Percentiles rank a stretch among this genome's conserved stretches.
phyloP scores from a whole-genome alignment of 1,139 yeast species.

The Yamadazyma kanchanaburiensis region DNA sequence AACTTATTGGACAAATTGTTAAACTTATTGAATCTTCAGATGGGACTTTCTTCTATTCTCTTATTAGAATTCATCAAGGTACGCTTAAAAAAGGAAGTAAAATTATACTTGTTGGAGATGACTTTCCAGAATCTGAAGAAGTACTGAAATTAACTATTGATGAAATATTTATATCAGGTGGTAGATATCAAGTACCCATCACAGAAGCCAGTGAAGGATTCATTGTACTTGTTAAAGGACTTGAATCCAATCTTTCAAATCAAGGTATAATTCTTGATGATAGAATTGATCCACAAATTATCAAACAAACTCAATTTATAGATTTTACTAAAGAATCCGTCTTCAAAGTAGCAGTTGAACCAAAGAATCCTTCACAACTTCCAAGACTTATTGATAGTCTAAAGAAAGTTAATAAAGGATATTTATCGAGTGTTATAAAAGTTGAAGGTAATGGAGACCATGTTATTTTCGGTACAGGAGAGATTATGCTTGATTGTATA shows the following conservation, averaged over 20 bases:
- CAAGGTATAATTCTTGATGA: slow-evolving; percentile 26
- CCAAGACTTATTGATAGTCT: slow-evolving; percentile 72
- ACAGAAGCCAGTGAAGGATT: slow-evolving; percentile 59
- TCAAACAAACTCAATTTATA: not conserved
- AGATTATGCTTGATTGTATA: slow-evolving; percentile 79
- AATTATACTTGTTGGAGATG: slow-evolving; percentile 59
- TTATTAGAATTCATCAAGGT: slow-evolving; percentile 66
- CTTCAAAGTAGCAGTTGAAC: slow-evolving; percentile 81
- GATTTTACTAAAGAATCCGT: slow-evolving; percentile 53
- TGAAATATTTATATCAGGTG: slow-evolving; percentile 61
- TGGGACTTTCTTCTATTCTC: slow-evolving; percentile 44
- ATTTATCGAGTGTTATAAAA: slow-evolving; percentile 60
- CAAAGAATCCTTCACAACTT: slow-evolving; percentile 72
- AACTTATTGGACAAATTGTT: slow-evolving; percentile 50
- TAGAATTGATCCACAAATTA: slow-evolving; percentile 18
- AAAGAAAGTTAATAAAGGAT: slow-evolving; percentile 57
- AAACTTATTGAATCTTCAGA: slow-evolving; percentile 57
- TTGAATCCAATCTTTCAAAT: slow-evolving; percentile 27
- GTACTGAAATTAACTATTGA: slow-evolving; percentile 40
- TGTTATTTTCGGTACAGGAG: slow-evolving; percentile 80
- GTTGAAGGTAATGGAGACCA: slow-evolving; percentile 93
- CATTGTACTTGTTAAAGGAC: slow-evolving; percentile 64
- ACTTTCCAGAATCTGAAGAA: slow-evolving; percentile 47
- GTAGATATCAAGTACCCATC: slow-evolving; percentile 63
- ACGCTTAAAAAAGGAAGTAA: slow-evolving; percentile 42